phyloP scores from a whole-genome alignment of 208 protist genomes.

The Porcisia hertigi region DNA sequence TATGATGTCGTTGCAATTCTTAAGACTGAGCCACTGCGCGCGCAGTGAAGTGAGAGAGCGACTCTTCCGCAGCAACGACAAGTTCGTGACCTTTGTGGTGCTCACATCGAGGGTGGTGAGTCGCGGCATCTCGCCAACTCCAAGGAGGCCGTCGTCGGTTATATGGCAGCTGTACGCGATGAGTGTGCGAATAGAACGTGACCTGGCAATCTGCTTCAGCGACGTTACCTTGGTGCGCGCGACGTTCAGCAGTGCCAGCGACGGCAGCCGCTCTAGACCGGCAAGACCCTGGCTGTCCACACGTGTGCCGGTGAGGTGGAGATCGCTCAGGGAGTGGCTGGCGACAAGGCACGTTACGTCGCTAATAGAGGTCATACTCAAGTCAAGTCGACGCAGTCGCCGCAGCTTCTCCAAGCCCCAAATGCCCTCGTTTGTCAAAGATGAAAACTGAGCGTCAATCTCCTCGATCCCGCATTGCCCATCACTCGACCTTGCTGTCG shows the following conservation, averaged over 20 bases:
- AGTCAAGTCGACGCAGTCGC: slow-evolving; percentile 43
- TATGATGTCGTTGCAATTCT: slow-evolving; percentile 59
- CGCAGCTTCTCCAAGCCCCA: slow-evolving; percentile 38
- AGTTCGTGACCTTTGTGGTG: slow-evolving; percentile 55
- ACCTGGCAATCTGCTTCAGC: slow-evolving; percentile 27
- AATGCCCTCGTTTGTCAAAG: slow-evolving; percentile 39
- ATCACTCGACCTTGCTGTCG: slow-evolving; percentile 20
- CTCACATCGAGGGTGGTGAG: slow-evolving; percentile 47
- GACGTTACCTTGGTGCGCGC: slow-evolving; percentile 51
- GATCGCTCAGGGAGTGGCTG: slow-evolving; percentile 43
- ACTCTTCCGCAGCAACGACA: slow-evolving; percentile 54
- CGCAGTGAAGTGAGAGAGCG: slow-evolving; percentile 49
- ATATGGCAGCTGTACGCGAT: slow-evolving; percentile 45
- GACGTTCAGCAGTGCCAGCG: slow-evolving; percentile 39
- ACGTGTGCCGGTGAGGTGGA: slow-evolving; percentile 40
- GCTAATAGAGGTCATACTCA: slow-evolving; percentile 60
- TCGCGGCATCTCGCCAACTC: slow-evolving; percentile 44
- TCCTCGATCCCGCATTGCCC: slow-evolving; percentile 42
- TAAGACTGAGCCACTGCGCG: slow-evolving; percentile 70
- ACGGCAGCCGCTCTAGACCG: slow-evolving; percentile 47
- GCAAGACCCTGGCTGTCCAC: slow-evolving; percentile 42
- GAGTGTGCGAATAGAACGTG: slow-evolving; percentile 42
- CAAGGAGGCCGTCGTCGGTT: slow-evolving; percentile 37
- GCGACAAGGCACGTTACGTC: slow-evolving; percentile 42
- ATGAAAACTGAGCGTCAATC: slow-evolving; percentile 69